A percentile compares a stretch with the other conserved stretches of the same genome.
Evolutionary conservation across 345 rosid species (phyloP).

Genomic region (Eutrema japonicum): DNA sequence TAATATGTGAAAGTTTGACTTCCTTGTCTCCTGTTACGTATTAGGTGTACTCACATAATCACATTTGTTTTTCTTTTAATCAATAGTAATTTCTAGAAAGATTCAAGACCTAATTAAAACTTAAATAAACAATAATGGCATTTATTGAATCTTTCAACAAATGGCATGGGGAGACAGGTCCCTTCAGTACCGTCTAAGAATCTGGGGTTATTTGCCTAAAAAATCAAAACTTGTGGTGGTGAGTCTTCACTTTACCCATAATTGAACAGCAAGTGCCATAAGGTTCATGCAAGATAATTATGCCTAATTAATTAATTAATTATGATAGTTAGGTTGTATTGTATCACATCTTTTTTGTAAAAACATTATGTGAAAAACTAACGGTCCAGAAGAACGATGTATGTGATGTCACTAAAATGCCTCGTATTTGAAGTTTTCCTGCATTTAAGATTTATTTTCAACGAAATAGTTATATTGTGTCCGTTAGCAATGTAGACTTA

Average conservation of each 20-base stretch:
- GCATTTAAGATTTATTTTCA: background rate
- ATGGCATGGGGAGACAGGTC: constrained; percentile 26
- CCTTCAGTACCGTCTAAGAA: constrained; percentile 31
- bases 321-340: background rate
- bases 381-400: constrained; percentile 14
- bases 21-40: constrained; percentile 36
- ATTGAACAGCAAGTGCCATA: background rate
- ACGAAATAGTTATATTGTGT: background rate
- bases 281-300: constrained; percentile 20
- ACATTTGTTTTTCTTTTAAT: constrained; percentile 8
- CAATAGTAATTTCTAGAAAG: constrained; percentile 24
- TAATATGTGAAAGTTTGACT: constrained; percentile 37
- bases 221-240: constrained; percentile 25
- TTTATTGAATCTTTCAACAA: constrained; percentile 22
- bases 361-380: background rate
- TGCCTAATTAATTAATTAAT: constrained; percentile 2
- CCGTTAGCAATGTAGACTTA: too few species aligned
- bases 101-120: constrained; percentile 4
- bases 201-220: constrained; percentile 22
- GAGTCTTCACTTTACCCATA: constrained; percentile 32
- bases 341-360: background rate
- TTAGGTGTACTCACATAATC: constrained; percentile 41
- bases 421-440: background rate
- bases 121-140: constrained; percentile 12
- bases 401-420: background rate